Evolutionary conservation across 1,139 yeast genomes (phyloP), one percentile per base, ranked within the genome.

Genomic region (Lodderomyces pseudojiufengensis): DNA sequence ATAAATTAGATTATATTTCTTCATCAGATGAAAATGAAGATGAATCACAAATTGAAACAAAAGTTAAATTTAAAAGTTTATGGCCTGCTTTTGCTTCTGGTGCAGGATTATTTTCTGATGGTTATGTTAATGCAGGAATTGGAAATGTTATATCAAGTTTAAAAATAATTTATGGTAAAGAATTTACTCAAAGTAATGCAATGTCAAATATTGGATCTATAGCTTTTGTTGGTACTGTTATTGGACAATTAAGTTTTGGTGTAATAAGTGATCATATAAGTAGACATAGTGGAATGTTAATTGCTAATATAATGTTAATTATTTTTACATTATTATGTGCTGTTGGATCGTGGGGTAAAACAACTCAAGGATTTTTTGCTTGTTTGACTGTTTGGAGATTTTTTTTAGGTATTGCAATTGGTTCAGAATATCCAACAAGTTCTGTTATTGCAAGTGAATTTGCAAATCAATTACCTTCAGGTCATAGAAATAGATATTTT

Each of bases 401-500:
- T 62, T 84, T 90, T 58, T 67, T 90, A 37, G 97, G 96, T 59
- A 71, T 84, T 47, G 94, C 88, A 45, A 76, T 78, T 51, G 92
- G 92, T 47, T 90, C 95, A 35, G 97, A 90, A 63, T 90, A 90
- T 56, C 95, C 96, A 31, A 83, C 95, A 16, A 87, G 95, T 26
- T 84, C 95, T 2, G 94, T 90, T 20, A 95, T 95, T 32, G 87
- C 95, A 46, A 90, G 96, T 22, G 97, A 90, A 62, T 94, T 95
- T 32, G 82, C 95, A 28, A 80, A 84, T 40, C 67, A 77, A 50
- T 67, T 88, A 50, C 86, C 94, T 20, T 71, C 80, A 10, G 95
- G 95, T 42, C 71, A 74, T 42, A 82, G 97, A 66, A 90, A 90
- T 64, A 73, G 96, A 59, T 88, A 84, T 69, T 88, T 88, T 54